Percentiles rank a stretch among this genome's conserved stretches.
Evolutionary conservation across 202 grass and related monocot species (phyloP).

Genomic region (Carex sylvatica): DNA sequence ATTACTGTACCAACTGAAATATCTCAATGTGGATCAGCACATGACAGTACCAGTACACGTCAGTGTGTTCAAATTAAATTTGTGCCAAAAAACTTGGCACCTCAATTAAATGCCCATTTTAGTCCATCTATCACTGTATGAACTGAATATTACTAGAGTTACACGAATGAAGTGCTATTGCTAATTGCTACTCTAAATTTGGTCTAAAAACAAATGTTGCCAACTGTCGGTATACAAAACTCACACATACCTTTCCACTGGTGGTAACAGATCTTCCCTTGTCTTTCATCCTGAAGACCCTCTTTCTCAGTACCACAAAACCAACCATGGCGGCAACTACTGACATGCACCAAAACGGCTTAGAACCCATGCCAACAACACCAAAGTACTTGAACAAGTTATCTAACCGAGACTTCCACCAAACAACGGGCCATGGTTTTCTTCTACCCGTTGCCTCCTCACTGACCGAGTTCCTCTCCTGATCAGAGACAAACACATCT

Average conservation of each 20-base stretch:
- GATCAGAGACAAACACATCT: not conserved
- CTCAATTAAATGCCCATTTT: not conserved
- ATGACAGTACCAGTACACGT: not conserved
- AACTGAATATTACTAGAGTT: not conserved
- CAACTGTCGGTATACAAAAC: not conserved
- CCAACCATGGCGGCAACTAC: not conserved
- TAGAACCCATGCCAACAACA: conserved; percentile 1
- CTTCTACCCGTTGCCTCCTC: not conserved
- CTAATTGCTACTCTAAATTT: not conserved
- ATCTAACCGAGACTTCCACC: conserved; percentile 17
- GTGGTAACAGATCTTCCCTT: not conserved
- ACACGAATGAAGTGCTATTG: not conserved
- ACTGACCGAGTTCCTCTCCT: not conserved
- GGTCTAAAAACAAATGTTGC: not conserved
- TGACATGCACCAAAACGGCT: conserved; percentile 17
- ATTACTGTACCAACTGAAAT: not conserved
- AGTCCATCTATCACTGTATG: not conserved
- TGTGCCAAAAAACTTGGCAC: not conserved
- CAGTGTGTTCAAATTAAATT: not conserved
- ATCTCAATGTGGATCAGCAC: not conserved
- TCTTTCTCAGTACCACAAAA: conserved; percentile 20
- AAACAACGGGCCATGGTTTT: conserved; percentile 1
- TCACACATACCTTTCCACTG: conserved; percentile 1
- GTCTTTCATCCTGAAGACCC: not conserved
- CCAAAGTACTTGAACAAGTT: conserved; percentile 4